phyloP scores from a whole-genome alignment of 2,329 filamentous ascomycete genomes.

The Zymoseptoria brevis region DNA sequence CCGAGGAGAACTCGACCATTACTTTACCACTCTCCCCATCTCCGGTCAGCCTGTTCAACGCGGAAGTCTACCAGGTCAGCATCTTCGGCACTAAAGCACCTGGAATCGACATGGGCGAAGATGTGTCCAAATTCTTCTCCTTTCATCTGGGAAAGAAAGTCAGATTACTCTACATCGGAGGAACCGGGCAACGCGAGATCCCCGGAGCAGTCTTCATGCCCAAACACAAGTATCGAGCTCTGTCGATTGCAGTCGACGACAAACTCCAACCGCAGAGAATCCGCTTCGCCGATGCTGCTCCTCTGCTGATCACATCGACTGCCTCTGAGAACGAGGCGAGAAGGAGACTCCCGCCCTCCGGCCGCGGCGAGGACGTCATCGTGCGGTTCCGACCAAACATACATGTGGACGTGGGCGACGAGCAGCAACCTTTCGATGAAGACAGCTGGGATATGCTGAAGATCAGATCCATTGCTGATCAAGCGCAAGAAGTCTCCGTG shows the following conservation, averaged over 20 bases:
- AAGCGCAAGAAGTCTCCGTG: constrained; percentile 25
- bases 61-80: constrained; percentile 23
- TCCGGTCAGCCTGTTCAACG: constrained; percentile 24
- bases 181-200: constrained; percentile 28
- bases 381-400: constrained; percentile 29
- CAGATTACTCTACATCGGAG: constrained; percentile 27
- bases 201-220: constrained; percentile 27
- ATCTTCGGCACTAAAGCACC: constrained; percentile 29
- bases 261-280: constrained; percentile 28
- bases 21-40: constrained; percentile 26
- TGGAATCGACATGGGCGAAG: constrained; percentile 29
- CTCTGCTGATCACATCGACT: constrained; percentile 28
- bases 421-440: constrained; percentile 26
- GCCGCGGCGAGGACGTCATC: constrained; percentile 26
- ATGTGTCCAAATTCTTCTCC: constrained; percentile 25
- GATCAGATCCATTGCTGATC: constrained; percentile 24
- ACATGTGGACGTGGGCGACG: constrained; percentile 26
- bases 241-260: constrained; percentile 28
- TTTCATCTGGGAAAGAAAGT: constrained; percentile 21
- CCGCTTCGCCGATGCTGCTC: constrained; percentile 28
- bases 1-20: constrained; percentile 21
- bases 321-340: constrained; percentile 29
- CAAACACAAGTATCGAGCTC: constrained; percentile 23
- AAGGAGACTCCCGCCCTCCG: constrained; percentile 22
- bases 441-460: constrained; percentile 28